phyloP scores from a whole-genome alignment of 1,139 yeast genomes.

The Scheffersomyces cryptocercus region DNA sequence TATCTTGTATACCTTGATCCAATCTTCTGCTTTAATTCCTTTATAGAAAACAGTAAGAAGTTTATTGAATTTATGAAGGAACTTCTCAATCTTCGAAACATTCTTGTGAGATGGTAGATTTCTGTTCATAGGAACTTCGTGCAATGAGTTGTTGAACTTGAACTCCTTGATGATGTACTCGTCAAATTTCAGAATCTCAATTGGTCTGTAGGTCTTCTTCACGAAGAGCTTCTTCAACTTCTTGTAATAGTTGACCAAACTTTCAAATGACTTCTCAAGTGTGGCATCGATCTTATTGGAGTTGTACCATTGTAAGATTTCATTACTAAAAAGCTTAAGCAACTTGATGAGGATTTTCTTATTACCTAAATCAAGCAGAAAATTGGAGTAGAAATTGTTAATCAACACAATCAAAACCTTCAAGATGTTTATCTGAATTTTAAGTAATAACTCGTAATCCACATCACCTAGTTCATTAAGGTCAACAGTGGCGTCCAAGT shows the following conservation, averaged over 20 bases:
- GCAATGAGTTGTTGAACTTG: constrained; percentile 41
- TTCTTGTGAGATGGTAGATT: constrained; percentile 51
- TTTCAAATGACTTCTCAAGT: constrained; percentile 47
- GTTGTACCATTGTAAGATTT: constrained; percentile 70
- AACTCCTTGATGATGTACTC: constrained; percentile 40
- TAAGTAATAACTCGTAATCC: constrained; percentile 58
- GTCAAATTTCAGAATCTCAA: constrained; percentile 43
- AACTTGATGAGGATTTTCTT: constrained; percentile 65
- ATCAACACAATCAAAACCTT: constrained; percentile 76
- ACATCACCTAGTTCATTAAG: constrained; percentile 44
- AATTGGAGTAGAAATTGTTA: constrained; percentile 72
- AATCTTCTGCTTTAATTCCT: constrained; percentile 67
- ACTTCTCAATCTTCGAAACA: constrained; percentile 49
- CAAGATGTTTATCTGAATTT: constrained; percentile 79
- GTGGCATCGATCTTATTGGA: constrained; percentile 43
- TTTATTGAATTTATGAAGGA: constrained; percentile 65
- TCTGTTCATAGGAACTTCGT: constrained; percentile 51
- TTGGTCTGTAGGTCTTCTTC: constrained; percentile 78
- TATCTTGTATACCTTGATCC: constrained; percentile 76
- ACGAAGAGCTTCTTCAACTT: constrained; percentile 72
- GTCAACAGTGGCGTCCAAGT: constrained; percentile 35
- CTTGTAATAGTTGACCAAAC: constrained; percentile 60
- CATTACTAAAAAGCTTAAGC: constrained; percentile 68
- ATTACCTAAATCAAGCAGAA: constrained; percentile 66
- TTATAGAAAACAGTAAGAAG: constrained; percentile 61